These are phyloP conservation scores for Chloranthus sessilifolius DNA, from an alignment of 164 flowering plant species.

Conservation along the genomic window DNA sequence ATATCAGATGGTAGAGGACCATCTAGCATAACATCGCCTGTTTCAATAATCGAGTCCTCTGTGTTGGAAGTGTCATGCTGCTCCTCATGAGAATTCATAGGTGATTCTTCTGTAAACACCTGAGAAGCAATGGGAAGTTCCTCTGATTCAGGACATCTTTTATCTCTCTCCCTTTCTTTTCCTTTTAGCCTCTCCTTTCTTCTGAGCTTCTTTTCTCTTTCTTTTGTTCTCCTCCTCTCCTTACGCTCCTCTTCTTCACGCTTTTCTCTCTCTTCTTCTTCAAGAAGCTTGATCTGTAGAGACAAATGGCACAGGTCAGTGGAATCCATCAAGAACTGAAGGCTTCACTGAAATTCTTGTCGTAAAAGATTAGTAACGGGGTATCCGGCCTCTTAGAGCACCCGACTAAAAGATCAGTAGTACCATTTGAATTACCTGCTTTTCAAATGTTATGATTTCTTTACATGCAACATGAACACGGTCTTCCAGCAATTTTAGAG, in stretches of 20 bases:
- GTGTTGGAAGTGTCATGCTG: constrained; percentile 23
- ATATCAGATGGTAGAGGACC: constrained; percentile 32
- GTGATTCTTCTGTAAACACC: constrained; percentile 28
- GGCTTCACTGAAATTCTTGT: not conserved
- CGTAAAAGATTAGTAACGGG: not conserved
- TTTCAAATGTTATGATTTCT: constrained; percentile 88
- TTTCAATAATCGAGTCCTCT: constrained; percentile 43
- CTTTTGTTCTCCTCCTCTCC: constrained; percentile 81
- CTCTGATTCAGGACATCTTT: constrained; percentile 25
- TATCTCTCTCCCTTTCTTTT: constrained; percentile 59
- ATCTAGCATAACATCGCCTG: constrained; percentile 28
- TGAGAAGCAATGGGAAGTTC: constrained; percentile 23
- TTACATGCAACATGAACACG: constrained; percentile 96
- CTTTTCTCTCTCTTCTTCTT: constrained; percentile 98
- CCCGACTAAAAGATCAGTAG: not conserved
- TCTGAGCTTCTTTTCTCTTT: constrained; percentile 87
- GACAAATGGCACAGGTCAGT: constrained; percentile 13
- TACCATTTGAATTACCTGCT: constrained; percentile 56
- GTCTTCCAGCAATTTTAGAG: constrained; percentile 82
- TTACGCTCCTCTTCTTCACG: constrained; percentile 92
- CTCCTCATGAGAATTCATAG: constrained; percentile 37
- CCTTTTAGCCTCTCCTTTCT: constrained; percentile 87
- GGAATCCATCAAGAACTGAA: constrained; percentile 2
- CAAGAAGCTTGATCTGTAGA: constrained; percentile 85
- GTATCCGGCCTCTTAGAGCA: too few species aligned